These are phyloP conservation scores for Chlamydomonas schloesseri DNA, from an alignment of 139 green algal species.

Conservation along the genomic window DNA sequence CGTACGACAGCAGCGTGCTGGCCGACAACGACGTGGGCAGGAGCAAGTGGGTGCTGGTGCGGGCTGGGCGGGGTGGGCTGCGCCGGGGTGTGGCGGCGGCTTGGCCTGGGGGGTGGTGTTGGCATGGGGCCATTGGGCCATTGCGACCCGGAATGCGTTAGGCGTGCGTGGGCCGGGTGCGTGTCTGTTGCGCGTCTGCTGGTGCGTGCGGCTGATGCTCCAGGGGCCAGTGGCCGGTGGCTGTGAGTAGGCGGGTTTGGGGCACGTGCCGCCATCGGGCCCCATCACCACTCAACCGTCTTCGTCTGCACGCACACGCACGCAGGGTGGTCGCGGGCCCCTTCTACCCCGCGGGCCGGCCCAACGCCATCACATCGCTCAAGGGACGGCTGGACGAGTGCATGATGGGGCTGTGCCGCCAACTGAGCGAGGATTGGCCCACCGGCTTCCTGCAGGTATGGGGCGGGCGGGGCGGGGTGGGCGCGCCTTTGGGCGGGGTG, in stretches of 20 bases:
- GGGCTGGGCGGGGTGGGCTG: background rate
- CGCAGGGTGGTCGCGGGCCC: slow-evolving; percentile 39
- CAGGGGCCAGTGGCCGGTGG: no score
- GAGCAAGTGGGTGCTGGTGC: background rate
- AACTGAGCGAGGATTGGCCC: slow-evolving; percentile 58
- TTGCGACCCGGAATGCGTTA: no score
- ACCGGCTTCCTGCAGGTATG: slow-evolving; percentile 57
- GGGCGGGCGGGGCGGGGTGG: background rate
- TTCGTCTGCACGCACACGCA: no score
- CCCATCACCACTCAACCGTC: no score
- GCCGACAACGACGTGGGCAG: background rate
- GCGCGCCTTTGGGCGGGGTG: background rate
- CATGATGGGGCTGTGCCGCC: slow-evolving; percentile 58
- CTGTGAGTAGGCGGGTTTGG: no score
- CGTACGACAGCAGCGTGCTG: background rate
- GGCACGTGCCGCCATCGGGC: no score
- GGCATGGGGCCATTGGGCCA: no score
- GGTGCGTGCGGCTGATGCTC: no score
- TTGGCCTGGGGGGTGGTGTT: no score
- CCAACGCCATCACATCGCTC: background rate
- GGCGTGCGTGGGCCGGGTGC: no score
- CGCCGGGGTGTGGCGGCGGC: no score
- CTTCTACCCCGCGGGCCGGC: slow-evolving; percentile 39
- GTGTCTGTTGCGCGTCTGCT: no score
- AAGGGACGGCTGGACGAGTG: slow-evolving; percentile 53